These are phyloP conservation scores for Fusarium anthophilum DNA, from an alignment of 2,329 filamentous ascomycete genomes.

Conservation along the genomic window DNA sequence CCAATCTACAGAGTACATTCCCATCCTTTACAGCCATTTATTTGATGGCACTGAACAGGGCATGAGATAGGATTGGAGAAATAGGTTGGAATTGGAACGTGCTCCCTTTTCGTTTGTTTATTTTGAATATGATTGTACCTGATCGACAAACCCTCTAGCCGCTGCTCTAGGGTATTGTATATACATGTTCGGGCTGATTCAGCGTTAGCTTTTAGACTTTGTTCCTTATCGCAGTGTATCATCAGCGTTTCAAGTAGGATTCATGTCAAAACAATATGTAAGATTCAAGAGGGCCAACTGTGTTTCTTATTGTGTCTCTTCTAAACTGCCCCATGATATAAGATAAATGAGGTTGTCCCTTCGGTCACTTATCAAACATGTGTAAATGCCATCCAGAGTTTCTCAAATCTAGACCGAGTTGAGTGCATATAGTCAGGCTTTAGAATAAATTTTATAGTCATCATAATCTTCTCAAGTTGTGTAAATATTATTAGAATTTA, in stretches of 20 bases:
- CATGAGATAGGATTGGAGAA: neutral
- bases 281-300: neutral
- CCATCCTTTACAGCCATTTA: neutral
- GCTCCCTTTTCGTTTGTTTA: neutral
- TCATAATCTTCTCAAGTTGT: neutral
- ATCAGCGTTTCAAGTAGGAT: slow-evolving; percentile 2
- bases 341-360: neutral
- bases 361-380: neutral
- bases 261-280: neutral
- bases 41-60: neutral
- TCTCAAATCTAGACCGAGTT: neutral
- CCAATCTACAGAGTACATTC: neutral
- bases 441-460: too few species aligned
- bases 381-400: too few species aligned
- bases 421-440: too few species aligned
- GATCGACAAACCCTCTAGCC: neutral
- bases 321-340: neutral
- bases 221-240: neutral
- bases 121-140: neutral
- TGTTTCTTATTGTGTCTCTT: neutral
- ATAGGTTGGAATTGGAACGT: neutral
- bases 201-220: neutral
- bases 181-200: neutral
- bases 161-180: neutral
- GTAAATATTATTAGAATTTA: neutral